Evolutionary conservation across 192 early-diverging fungal genomes (phyloP).

Genomic region (Paraglomus brasilianum): DNA sequence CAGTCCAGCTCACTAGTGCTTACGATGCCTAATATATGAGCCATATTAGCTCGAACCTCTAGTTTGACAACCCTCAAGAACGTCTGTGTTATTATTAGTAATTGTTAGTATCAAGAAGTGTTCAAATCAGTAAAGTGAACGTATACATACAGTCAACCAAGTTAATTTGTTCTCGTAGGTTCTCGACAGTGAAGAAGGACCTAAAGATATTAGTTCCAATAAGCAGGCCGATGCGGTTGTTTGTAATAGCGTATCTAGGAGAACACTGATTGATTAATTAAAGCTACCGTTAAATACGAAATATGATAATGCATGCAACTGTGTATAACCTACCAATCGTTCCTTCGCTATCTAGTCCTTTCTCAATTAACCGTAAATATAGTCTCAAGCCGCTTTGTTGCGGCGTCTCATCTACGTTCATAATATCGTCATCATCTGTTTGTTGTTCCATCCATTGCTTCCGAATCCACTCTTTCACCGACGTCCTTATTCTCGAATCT

Average conservation of each 20-base stretch:
- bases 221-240: constrained; percentile 63
- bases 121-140: background rate
- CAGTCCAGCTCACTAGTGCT: constrained; percentile 54
- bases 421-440: constrained; percentile 46
- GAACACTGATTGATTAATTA: background rate
- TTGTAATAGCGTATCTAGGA: constrained; percentile 59
- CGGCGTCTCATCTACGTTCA: constrained; percentile 35
- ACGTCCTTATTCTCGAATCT: constrained; percentile 30
- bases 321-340: constrained; percentile 27
- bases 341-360: constrained; percentile 51
- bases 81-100: too few species aligned
- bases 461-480: constrained; percentile 37
- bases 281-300: background rate
- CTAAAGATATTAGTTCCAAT: constrained; percentile 68
- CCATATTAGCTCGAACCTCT: constrained; percentile 65
- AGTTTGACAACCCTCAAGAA: constrained; percentile 56
- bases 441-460: constrained; percentile 38
- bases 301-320: background rate
- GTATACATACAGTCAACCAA: constrained; percentile 42
- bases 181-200: constrained; percentile 55
- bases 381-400: constrained; percentile 41
- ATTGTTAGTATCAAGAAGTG: constrained; percentile 6
- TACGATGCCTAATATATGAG: constrained; percentile 72
- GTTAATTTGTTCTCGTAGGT: constrained; percentile 49
- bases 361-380: constrained; percentile 61